phyloP scores from a whole-genome alignment of 345 rosid genomes.

The Acer campestre region DNA sequence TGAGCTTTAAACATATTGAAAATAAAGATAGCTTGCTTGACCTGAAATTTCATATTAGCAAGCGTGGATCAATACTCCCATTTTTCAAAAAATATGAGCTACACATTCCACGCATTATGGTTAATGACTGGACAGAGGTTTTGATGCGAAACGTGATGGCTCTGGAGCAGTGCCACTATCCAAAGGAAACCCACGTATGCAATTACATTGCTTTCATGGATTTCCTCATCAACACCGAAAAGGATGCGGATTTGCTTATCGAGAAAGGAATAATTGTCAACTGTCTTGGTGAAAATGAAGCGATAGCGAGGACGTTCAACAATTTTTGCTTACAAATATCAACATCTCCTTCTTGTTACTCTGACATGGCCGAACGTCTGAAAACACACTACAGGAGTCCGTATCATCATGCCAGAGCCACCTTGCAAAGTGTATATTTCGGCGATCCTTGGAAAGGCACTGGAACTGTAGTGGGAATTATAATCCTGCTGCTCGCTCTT shows the following conservation, averaged over 20 bases:
- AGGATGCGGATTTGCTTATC: conserved; percentile 32
- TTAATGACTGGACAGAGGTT: conserved; percentile 6
- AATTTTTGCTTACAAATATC: neutral
- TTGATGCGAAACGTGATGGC: conserved; percentile 31
- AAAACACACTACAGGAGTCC: neutral
- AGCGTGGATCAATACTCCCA: no score
- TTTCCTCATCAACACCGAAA: conserved; percentile 24
- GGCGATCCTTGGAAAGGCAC: no score
- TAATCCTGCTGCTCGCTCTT: no score
- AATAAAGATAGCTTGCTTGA: no score
- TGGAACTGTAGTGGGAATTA: no score
- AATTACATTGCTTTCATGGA: conserved; percentile 26
- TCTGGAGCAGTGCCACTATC: conserved; percentile 32
- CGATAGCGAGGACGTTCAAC: neutral
- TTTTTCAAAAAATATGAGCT: neutral
- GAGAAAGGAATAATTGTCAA: conserved; percentile 24
- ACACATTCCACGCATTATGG: conserved; percentile 27
- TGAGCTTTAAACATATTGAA: neutral
- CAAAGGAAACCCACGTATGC: neutral
- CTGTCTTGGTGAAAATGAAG: conserved; percentile 17
- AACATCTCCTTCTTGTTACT: neutral
- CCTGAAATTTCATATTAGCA: no score
- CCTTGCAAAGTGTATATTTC: no score
- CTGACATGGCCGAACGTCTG: neutral
- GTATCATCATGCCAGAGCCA: no score